phyloP scores from a whole-genome alignment of 2,329 filamentous ascomycete genomes.

The Orbilia ellipsospora region DNA sequence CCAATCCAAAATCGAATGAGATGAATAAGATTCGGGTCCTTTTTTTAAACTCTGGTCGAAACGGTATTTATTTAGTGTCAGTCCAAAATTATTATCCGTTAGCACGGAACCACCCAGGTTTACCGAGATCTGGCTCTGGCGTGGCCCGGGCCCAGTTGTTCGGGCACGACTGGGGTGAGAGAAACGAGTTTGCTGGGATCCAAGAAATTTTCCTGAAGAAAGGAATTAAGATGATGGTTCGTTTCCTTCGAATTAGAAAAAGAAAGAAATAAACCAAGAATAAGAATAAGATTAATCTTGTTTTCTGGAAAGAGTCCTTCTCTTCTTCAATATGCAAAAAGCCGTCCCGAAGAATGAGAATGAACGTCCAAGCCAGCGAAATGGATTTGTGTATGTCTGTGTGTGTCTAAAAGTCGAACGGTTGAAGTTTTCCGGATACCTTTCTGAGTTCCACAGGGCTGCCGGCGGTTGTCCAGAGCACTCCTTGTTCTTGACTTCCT shows the following conservation, averaged over 20 bases:
- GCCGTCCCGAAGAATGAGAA: constrained; percentile 39
- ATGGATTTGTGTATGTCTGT: too few relatives aligned
- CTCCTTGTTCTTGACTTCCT: neutral
- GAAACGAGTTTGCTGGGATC: constrained; percentile 34
- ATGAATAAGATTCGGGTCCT: constrained; percentile 36
- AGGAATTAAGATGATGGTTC: too few relatives aligned
- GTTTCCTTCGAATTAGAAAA: neutral
- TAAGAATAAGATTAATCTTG: neutral
- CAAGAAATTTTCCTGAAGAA: constrained; percentile 42
- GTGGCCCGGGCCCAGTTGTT: constrained; percentile 55
- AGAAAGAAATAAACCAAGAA: neutral
- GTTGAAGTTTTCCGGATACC: neutral
- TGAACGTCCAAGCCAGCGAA: neutral
- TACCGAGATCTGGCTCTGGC: constrained; percentile 53
- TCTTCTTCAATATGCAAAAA: constrained; percentile 16
- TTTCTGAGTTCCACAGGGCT: constrained; percentile 28
- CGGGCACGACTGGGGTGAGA: constrained; percentile 46
- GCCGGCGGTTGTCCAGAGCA: constrained; percentile 17
- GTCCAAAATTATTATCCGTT: constrained; percentile 50
- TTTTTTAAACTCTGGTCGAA: constrained; percentile 5
- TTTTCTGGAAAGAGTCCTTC: constrained; percentile 1
- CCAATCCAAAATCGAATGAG: constrained; percentile 32
- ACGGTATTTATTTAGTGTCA: constrained; percentile 3
- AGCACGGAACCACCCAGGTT: constrained; percentile 52
- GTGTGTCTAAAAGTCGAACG: too few relatives aligned